Base-by-base conservation (phyloP, 768 basidiomycete species). In the Tylopilus subfusipes region DNA sequence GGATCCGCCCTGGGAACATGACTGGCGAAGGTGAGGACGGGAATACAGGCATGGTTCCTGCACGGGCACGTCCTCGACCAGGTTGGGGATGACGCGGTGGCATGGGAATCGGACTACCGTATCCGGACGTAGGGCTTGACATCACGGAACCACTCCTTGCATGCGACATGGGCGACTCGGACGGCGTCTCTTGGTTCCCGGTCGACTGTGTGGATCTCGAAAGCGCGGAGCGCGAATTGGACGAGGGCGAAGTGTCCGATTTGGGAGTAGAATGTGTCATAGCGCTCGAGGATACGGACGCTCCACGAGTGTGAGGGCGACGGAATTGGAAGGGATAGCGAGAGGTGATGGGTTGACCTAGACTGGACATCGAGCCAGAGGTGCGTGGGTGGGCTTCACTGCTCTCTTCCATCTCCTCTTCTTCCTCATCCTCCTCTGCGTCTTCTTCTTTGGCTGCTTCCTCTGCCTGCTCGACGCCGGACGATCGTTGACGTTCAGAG, bases 361-460 rank as follows among this genome's bases (percentile, higher is more conserved):
- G 79, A 56, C 86, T 89, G 4, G 90, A 93, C 84, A 93, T 84
- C 9, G 91, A 93, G 19, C 83, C 88, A 0, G 89, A 90, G 5
- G 82, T 86, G 18, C 84, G 78, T 39, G 82, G 82, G 5, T 83
- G 80, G 0, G 85, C 84, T 39, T 76, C 77, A 42, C 77, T 78
- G 48, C 73, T 74, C 40, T 72, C 73, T 39, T 68, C 72, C 5
- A 38, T 57, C 22, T 72, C 75, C 22, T 68, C 73, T 14, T 62
- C 71, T 2, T 59, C 72, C 13, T 65, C 73, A 4, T 74, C 79
- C 1, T 73, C 79, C 34, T 80, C 81, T 13, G 76, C 79, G 0
- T 56, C 65, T 10, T 65, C 68, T 5, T 53, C 59, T 0, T 68
- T 64, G 0, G 59, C 66, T 4, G 31, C 55, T 49, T 57, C 54